Evolutionary conservation across 805 yeast genomes (phyloP), one percentile per base, ranked within the genome.

Genomic region (Starmera dryadoides): DNA sequence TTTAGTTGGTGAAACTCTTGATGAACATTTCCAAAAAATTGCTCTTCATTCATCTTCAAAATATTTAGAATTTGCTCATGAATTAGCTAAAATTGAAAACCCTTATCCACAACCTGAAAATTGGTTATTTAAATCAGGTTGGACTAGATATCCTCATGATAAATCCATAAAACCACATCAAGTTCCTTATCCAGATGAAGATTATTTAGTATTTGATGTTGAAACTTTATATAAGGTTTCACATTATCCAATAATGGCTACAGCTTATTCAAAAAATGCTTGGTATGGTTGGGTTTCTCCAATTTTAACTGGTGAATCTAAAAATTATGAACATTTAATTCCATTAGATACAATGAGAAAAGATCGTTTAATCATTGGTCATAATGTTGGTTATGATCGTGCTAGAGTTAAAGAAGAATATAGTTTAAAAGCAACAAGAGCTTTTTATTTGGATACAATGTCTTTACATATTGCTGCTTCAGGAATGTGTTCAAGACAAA

Each of bases 271-370:
- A 0, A 56, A 69, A 0, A 65, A 71, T 9, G 95, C 96, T 0
- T 88, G 97, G 95, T 93, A 89, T 54, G 79, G 81, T 0, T 93
- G 99, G 99, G 79, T 87, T 8, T 87, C 96, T 0, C 98, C 99
- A 0, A 79, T 72, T 55, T 58, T 93, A 17, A 69, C 83, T 1
- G 74, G 73, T 3, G 78, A 75, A 36, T 62, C 77, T 3, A 34
- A 48, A 1, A 34, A 45, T 2, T 50, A 42, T 16, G 72, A 80
- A 23, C 95, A 87, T 49, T 60, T 94, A 39, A 77, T 94, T 0
- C 96, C 98, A 0, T 55, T 91, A 56, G 77, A 85, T 44, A 66
- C 79, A 0, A 33, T 53, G 8, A 43, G 51, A 2, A 50, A 49
- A 2, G 68, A 72, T 6, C 80, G 78, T 46, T 63, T 93, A 6